phyloP scores from a whole-genome alignment of 2,329 filamentous ascomycete genomes.

The Arthrinium phaeospermum region DNA sequence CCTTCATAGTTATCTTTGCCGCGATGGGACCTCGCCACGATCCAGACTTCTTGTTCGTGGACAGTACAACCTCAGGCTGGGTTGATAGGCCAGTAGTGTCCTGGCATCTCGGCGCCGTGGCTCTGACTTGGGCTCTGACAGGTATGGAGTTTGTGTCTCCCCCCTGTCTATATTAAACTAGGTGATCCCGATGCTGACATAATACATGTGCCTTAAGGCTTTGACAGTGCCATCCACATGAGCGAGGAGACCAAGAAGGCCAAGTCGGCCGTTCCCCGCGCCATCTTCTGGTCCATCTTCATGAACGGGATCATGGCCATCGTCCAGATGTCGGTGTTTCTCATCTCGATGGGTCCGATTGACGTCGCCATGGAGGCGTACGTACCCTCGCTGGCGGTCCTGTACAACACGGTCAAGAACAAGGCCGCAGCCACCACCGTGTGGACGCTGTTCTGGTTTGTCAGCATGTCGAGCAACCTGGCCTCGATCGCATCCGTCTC shows the following conservation, averaged over 20 bases:
- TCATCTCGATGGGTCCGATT: constrained; percentile 50
- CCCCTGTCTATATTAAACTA: background rate
- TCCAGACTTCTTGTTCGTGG: background rate
- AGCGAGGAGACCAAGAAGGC: constrained; percentile 51
- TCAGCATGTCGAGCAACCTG: constrained; percentile 46
- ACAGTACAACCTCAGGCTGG: background rate
- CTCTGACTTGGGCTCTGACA: background rate
- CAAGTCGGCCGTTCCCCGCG: constrained; percentile 50
- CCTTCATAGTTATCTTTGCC: constrained; percentile 10
- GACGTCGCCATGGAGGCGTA: constrained; percentile 37
- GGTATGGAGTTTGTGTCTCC: background rate
- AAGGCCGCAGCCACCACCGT: constrained; percentile 46
- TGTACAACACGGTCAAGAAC: constrained; percentile 47
- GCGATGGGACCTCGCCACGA: background rate
- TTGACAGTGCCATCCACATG: constrained; percentile 55
- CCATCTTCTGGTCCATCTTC: constrained; percentile 49
- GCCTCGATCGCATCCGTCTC: constrained; percentile 52
- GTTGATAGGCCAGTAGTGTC: background rate
- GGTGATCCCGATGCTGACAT: background rate
- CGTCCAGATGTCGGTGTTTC: constrained; percentile 46
- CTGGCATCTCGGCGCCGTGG: background rate
- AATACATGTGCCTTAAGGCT: constrained; percentile 37
- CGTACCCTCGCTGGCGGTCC: constrained; percentile 40
- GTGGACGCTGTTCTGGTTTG: constrained; percentile 42
- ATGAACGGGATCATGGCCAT: constrained; percentile 50